Conservation (phyloP, 1,284 basidiomycete species). For the Omphalotus olearius region DNA sequence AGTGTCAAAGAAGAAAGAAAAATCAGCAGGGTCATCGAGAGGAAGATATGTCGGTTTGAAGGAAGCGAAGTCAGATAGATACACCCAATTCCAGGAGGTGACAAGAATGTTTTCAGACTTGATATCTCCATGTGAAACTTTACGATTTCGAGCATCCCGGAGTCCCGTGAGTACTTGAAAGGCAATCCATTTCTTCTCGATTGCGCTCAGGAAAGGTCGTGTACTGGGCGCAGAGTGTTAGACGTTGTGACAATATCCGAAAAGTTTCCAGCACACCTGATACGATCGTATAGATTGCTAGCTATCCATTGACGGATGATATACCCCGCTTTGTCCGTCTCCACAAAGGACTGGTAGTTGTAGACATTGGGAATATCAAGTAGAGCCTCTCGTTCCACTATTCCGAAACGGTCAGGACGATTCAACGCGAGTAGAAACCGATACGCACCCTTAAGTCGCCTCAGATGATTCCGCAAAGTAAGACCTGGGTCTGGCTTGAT, state of each 20-base stretch:
- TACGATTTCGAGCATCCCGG: constrained; percentile 75
- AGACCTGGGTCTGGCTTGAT: constrained; percentile 77
- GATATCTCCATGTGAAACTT: constrained; percentile 94
- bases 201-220: constrained; percentile 84
- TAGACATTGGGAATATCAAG: constrained; percentile 86
- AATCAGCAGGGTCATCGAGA: constrained; percentile 95
- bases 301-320: constrained; percentile 94
- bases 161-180: constrained; percentile 91
- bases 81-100: constrained; percentile 94
- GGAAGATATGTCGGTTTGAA: constrained; percentile 97
- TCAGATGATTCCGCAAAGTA: constrained; percentile 62
- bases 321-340: constrained; percentile 96
- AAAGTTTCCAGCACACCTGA: constrained; percentile 65
- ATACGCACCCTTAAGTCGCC: constrained; percentile 58
- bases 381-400: constrained; percentile 84
- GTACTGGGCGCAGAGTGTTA: constrained; percentile 52
- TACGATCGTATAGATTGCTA: constrained; percentile 94
- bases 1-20: constrained; percentile 97
- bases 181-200: constrained; percentile 99
- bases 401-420: constrained; percentile 2
- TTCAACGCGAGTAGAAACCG: constrained; percentile 1
- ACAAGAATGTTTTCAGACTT: constrained; percentile 98
- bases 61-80: constrained; percentile 94
- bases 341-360: constrained; percentile 86
- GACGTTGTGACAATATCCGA: background rate